Conservation (phyloP, 257 asterid species). For the Solanum medicagineum region DNA sequence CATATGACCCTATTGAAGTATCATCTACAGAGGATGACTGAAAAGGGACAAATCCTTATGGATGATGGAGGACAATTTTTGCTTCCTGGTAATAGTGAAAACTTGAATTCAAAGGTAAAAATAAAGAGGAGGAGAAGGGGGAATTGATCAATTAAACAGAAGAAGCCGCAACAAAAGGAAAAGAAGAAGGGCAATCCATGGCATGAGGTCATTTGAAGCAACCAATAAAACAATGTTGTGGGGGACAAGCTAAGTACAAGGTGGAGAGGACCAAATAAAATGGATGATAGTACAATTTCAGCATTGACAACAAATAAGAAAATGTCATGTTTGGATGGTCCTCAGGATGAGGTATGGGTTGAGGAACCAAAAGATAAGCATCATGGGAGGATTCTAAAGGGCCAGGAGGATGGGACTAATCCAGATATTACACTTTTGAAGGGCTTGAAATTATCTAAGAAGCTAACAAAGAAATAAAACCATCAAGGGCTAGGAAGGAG, state of each 20-base stretch:
- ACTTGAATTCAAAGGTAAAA: too few relatives aligned
- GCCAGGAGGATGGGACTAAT: background rate
- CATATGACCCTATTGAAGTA: slow-evolving; percentile 25
- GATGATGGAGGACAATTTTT: background rate
- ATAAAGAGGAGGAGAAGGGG: slow-evolving; percentile 13
- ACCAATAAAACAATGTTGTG: background rate
- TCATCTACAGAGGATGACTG: slow-evolving; percentile 12
- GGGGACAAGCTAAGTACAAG: background rate
- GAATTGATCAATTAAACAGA: slow-evolving; percentile 13
- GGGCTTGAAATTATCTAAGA: too few relatives aligned
- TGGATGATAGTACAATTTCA: background rate
- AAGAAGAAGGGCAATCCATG: background rate
- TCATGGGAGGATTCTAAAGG: background rate
- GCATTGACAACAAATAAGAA: background rate
- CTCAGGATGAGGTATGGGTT: too few relatives aligned
- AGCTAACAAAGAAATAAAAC: too few relatives aligned
- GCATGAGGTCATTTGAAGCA: too few relatives aligned
- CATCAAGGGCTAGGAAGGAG: too few relatives aligned
- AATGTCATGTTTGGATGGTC: too few relatives aligned
- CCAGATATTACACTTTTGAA: too few relatives aligned
- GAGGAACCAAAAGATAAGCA: background rate
- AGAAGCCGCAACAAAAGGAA: slow-evolving; percentile 1
- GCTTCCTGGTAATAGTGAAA: too few relatives aligned
- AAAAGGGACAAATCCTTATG: background rate
- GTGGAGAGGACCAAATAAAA: background rate